A percentile compares a stretch with the other conserved stretches of the same genome.
Evolutionary conservation across 768 basidiomycete genomes (phyloP).

Genomic region (Dentipellis fragilis): DNA sequence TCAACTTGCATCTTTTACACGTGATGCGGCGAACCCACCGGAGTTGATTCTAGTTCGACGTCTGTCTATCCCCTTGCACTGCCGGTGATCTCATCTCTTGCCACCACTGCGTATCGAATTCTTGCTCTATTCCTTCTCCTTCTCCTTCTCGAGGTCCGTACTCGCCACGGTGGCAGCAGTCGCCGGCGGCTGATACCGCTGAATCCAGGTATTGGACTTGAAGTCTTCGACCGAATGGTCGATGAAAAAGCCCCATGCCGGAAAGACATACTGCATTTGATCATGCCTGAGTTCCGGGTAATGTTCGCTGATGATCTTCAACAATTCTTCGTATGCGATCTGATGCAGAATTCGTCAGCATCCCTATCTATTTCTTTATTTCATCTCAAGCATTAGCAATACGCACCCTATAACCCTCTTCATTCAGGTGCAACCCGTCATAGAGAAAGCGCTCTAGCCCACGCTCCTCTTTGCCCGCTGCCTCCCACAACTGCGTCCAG

Average conservation of each 20-base stretch:
- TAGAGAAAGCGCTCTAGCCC: constrained; percentile 40
- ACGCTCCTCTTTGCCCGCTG: constrained; percentile 50
- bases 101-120: background rate
- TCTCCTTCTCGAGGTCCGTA: background rate
- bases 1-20: background rate
- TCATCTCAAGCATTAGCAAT: background rate
- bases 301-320: constrained; percentile 41
- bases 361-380: background rate
- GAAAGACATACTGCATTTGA: constrained; percentile 46
- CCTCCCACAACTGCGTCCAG: constrained; percentile 68
- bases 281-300: constrained; percentile 67
- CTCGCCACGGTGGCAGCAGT: background rate
- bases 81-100: background rate
- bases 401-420: constrained; percentile 63
- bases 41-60: background rate
- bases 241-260: constrained; percentile 36
- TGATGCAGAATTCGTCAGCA: constrained; percentile 18
- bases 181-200: background rate
- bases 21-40: background rate
- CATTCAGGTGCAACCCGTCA: constrained; percentile 79
- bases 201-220: constrained; percentile 1
- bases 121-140: background rate
- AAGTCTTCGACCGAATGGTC: constrained; percentile 9
- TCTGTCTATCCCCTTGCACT: background rate
- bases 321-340: constrained; percentile 58